Evolutionary conservation across 805 yeast species (phyloP).

Genomic region (Wickerhamiella bombiphila): DNA sequence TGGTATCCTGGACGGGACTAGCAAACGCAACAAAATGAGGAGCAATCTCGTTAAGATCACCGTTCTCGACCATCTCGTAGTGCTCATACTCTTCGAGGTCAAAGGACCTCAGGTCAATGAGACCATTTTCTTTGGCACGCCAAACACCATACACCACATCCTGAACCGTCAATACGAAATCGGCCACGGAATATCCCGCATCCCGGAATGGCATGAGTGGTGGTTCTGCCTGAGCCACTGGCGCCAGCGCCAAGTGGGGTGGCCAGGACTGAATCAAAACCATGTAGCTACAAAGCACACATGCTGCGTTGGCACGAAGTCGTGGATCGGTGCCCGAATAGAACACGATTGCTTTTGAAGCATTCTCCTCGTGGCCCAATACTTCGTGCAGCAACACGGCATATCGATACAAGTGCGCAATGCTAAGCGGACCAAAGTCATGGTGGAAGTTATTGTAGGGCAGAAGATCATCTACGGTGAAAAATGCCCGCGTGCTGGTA

Average conservation of each 20-base stretch:
- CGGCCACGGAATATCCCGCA: conserved; percentile 94
- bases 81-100: conserved; percentile 88
- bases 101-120: conserved; percentile 70
- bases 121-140: conserved; percentile 89
- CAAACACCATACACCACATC: conserved; percentile 93
- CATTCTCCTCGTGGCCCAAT: conserved; percentile 69
- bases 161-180: conserved; percentile 83
- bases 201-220: conserved; percentile 93
- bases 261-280: conserved; percentile 92
- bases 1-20: conserved; percentile 51
- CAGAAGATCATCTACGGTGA: conserved; percentile 82
- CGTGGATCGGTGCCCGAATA: conserved; percentile 72
- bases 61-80: conserved; percentile 91
- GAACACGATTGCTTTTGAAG: conserved; percentile 78
- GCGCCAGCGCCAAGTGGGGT: conserved; percentile 93
- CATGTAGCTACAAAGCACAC: conserved; percentile 89
- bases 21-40: conserved; percentile 97
- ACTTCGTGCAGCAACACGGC: conserved; percentile 90
- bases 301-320: conserved; percentile 85
- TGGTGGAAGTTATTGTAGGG: conserved; percentile 91
- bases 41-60: conserved; percentile 83
- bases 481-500: conserved; percentile 60
- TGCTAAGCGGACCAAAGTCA: conserved; percentile 92
- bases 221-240: conserved; percentile 79
- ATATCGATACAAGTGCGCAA: conserved; percentile 85